Evolutionary conservation across 164 flowering plant species (phyloP).

Genomic region (Houttuynia cordata): DNA sequence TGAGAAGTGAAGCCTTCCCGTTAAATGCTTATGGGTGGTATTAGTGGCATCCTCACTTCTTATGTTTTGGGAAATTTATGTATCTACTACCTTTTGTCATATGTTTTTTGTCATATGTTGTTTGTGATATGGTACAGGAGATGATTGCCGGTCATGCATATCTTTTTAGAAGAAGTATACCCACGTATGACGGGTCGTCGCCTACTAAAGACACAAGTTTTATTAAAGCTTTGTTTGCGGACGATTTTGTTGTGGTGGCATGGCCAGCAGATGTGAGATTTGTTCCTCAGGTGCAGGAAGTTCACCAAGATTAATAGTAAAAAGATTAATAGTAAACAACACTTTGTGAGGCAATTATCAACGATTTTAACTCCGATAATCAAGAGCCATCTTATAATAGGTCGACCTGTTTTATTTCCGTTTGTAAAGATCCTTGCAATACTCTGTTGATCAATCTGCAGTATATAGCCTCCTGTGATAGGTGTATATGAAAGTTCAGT

Average conservation of each 20-base stretch:
- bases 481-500: conserved; percentile 2
- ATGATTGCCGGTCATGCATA: conserved; percentile 98
- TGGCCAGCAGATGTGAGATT: conserved; percentile 70
- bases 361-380: not conserved
- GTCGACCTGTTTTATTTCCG: too few relatives aligned
- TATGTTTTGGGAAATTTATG: not conserved
- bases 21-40: not conserved
- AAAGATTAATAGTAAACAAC: too few relatives aligned
- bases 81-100: not conserved
- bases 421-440: not conserved
- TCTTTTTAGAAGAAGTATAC: conserved; percentile 86
- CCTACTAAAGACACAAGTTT: conserved; percentile 72
- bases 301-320: conserved; percentile 46
- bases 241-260: conserved; percentile 54
- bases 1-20: too few relatives aligned
- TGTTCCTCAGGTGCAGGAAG: conserved; percentile 62
- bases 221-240: conserved; percentile 74
- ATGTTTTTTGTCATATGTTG: too few relatives aligned
- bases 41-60: not conserved
- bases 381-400: not conserved
- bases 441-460: not conserved
- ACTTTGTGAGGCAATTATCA: too few relatives aligned
- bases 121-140: conserved; percentile 84
- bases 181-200: conserved; percentile 89
- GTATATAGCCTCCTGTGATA: not conserved